phyloP scores from a whole-genome alignment of 768 basidiomycete species.

The Phanerodontia chrysosporium region DNA sequence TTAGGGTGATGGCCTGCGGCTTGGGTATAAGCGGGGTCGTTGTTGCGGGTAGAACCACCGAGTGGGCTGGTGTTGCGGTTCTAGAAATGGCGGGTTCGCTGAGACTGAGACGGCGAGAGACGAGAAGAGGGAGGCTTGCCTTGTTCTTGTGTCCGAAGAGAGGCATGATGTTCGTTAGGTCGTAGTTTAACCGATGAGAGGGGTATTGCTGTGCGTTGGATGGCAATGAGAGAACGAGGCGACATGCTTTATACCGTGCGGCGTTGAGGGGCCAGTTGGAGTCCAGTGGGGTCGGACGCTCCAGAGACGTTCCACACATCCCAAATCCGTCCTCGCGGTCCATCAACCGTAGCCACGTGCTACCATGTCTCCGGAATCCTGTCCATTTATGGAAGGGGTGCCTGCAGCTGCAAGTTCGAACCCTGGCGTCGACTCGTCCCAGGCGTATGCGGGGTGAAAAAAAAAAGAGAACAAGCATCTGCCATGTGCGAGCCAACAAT shows the following conservation, averaged over 20 bases:
- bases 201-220: background rate
- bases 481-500: background rate
- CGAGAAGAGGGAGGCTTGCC: background rate
- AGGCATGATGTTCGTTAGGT: slow-evolving; percentile 4
- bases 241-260: background rate
- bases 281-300: background rate
- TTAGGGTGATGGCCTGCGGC: background rate
- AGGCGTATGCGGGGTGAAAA: too few species aligned
- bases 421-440: background rate
- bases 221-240: background rate
- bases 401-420: background rate
- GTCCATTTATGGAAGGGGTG: background rate
- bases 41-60: background rate
- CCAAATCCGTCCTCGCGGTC: background rate
- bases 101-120: background rate
- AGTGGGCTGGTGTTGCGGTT: background rate
- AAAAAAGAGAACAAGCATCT: too few species aligned
- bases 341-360: slow-evolving; percentile 4
- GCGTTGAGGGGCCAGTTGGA: background rate
- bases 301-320: background rate
- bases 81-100: background rate
- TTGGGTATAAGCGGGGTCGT: background rate
- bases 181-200: background rate
- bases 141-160: slow-evolving; percentile 17
- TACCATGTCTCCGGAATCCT: background rate